A percentile compares a stretch with the other conserved stretches of the same genome.
These are phyloP conservation scores for Solanum hybrid DNA, from an alignment of 305 asterid genomes.

Conservation along the genomic window DNA sequence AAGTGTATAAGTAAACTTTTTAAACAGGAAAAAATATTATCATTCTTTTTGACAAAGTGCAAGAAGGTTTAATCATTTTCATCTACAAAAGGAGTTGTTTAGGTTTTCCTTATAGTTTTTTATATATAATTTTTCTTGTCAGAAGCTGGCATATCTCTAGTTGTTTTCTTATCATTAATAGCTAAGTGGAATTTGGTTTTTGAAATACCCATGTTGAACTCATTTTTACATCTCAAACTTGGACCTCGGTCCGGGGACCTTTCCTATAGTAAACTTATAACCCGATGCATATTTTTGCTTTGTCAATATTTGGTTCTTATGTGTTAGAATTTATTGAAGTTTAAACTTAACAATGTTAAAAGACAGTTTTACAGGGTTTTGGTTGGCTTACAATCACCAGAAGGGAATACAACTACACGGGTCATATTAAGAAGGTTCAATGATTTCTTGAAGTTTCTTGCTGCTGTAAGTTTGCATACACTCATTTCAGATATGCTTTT, in stretches of 20 bases:
- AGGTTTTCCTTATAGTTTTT: background rate
- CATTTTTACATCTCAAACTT: background rate
- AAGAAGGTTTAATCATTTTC: background rate
- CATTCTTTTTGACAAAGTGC: background rate
- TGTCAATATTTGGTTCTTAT: slow-evolving; percentile 1
- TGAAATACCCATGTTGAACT: background rate
- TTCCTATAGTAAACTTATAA: background rate
- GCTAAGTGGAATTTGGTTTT: too few relatives aligned
- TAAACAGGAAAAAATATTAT: background rate
- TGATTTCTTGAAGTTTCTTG: slow-evolving; percentile 78
- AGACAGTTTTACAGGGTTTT: slow-evolving; percentile 98
- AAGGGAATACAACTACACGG: slow-evolving; percentile 78
- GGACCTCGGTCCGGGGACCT: background rate
- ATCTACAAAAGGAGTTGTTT: background rate
- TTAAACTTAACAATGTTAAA: slow-evolving; percentile 30
- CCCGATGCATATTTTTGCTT: background rate
- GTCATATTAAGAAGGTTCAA: slow-evolving; percentile 87
- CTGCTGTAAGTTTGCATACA: slow-evolving; percentile 59
- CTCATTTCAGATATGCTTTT: background rate
- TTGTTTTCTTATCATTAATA: background rate
- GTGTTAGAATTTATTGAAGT: background rate
- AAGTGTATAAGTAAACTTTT: background rate
- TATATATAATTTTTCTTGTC: background rate
- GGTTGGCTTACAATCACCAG: slow-evolving; percentile 92
- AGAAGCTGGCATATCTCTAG: background rate